Evolutionary conservation across 352 stramenopile genomes (phyloP).

Genomic region (Globisporangium viniferum): DNA sequence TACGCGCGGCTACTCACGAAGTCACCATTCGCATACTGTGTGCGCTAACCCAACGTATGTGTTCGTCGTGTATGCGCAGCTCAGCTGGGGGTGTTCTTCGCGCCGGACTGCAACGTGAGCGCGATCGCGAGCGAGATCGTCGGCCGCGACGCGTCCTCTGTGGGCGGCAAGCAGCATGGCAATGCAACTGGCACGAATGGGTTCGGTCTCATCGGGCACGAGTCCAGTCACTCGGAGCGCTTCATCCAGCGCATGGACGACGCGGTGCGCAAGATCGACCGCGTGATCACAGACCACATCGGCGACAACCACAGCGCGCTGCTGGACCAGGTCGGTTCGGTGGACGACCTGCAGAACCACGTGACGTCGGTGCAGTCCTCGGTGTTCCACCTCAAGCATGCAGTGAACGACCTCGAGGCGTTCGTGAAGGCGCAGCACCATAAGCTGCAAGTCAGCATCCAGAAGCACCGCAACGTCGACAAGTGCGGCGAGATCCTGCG

Average conservation of each 20-base stretch:
- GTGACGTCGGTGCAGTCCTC: conserved; percentile 56
- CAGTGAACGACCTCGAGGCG: conserved; percentile 55
- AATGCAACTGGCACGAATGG: conserved; percentile 18
- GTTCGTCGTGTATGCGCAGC: conserved; percentile 25
- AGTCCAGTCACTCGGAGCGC: conserved; percentile 62
- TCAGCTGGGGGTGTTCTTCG: conserved; percentile 72
- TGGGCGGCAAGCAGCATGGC: conserved; percentile 19
- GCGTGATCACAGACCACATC: conserved; percentile 76
- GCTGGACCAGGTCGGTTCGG: conserved; percentile 69
- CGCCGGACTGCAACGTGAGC: conserved; percentile 68
- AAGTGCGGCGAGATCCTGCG: conserved; percentile 70
- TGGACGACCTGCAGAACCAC: conserved; percentile 67
- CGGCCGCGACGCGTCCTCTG: conserved; percentile 50
- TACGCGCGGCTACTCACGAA: background rate
- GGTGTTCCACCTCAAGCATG: conserved; percentile 61
- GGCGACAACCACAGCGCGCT: conserved; percentile 70
- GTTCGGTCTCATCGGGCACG: conserved; percentile 15
- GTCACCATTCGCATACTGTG: background rate
- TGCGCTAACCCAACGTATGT: background rate
- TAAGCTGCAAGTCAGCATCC: conserved; percentile 54
- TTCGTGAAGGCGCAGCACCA: conserved; percentile 57
- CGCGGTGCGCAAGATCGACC: conserved; percentile 68
- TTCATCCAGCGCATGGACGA: conserved; percentile 71
- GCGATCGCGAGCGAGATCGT: conserved; percentile 78
- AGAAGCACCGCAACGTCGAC: conserved; percentile 78